A percentile compares a stretch with the other conserved stretches of the same genome.
These are phyloP conservation scores for Tylopilus vinaceipallidus DNA, from an alignment of 768 basidiomycete genomes.

Conservation along the genomic window DNA sequence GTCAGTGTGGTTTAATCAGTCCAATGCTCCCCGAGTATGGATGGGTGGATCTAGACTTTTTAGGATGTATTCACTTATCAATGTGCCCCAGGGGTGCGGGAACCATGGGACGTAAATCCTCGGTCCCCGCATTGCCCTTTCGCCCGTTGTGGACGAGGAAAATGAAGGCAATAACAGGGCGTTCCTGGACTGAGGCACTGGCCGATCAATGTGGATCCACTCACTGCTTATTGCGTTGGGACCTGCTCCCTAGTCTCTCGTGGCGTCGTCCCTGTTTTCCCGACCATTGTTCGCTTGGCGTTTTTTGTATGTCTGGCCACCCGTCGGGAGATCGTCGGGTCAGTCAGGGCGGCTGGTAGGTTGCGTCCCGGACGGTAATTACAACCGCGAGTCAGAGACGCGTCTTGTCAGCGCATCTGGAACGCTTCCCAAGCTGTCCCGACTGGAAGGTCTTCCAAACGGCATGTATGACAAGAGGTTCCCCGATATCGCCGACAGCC, in stretches of 20 bases:
- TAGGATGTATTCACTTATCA: background rate
- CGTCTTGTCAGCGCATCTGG: too few species aligned
- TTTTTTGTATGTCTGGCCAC: background rate
- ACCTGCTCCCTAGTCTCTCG: background rate
- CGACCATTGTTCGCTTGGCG: background rate
- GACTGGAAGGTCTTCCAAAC: too few species aligned
- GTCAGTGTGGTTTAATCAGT: background rate
- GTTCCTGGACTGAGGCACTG: background rate
- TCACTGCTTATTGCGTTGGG: background rate
- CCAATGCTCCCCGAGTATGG: background rate
- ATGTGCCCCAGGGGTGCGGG: background rate
- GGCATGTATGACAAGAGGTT: background rate
- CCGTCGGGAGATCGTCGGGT: background rate
- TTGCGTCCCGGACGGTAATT: background rate
- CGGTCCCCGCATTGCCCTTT: background rate
- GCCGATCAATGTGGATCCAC: background rate
- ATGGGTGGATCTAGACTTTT: background rate
- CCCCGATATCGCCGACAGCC: too few species aligned
- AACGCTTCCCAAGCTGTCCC: too few species aligned
- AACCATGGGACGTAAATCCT: background rate
- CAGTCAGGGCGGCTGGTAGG: background rate
- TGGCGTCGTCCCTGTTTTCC: background rate
- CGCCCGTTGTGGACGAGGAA: too few species aligned
- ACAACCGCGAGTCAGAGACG: background rate
- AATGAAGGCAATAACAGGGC: too few species aligned